phyloP scores from a whole-genome alignment of 2,329 filamentous ascomycete species.

The Cladorrhinum sp. region DNA sequence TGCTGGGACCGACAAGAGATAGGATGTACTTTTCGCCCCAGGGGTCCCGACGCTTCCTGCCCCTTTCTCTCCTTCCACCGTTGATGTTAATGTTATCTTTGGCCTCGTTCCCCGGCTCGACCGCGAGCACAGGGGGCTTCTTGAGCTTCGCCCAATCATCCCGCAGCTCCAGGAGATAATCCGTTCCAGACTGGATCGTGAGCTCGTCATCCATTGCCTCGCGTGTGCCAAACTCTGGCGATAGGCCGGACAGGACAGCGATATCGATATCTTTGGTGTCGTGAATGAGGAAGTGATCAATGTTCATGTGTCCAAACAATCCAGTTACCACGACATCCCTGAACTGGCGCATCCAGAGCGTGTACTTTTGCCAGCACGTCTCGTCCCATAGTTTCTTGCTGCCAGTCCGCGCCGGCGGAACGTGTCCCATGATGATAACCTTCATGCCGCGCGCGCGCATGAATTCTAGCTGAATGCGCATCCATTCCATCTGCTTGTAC shows the following conservation, averaged over 20 bases:
- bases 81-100: constrained; percentile 11
- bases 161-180: constrained; percentile 78
- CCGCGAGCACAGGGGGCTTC: constrained; percentile 37
- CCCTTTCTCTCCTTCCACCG: constrained; percentile 29
- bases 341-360: constrained; percentile 84
- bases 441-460: constrained; percentile 85
- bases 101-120: constrained; percentile 7
- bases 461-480: constrained; percentile 81
- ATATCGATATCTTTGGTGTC: constrained; percentile 76
- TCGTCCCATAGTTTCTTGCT: constrained; percentile 92
- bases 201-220: constrained; percentile 51
- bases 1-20: constrained; percentile 75
- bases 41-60: constrained; percentile 63
- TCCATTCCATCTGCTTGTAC: constrained; percentile 94
- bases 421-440: constrained; percentile 89
- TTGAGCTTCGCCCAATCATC: constrained; percentile 76
- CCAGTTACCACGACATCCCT: constrained; percentile 80
- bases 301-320: constrained; percentile 95
- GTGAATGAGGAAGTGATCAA: constrained; percentile 93
- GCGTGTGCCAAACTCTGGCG: constrained; percentile 30
- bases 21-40: constrained; percentile 84
- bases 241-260: constrained; percentile 35
- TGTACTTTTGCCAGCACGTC: constrained; percentile 97
- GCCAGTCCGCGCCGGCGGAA: constrained; percentile 81
- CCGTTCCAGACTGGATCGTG: constrained; percentile 62